Evolutionary conservation across 2,329 filamentous ascomycete species (phyloP).

Genomic region (Penicillium sp.): DNA sequence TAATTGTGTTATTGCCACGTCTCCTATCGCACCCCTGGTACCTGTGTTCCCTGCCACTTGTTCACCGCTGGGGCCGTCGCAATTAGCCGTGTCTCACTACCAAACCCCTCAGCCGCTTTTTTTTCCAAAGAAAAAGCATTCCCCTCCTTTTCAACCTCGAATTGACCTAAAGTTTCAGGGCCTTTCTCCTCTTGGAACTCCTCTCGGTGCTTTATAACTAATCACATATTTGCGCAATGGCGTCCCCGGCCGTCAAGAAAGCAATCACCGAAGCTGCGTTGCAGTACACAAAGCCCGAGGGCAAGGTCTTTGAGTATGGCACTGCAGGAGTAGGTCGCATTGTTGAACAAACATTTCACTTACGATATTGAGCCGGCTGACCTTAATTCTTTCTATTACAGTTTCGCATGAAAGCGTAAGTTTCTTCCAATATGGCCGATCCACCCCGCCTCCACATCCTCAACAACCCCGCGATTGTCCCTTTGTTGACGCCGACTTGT

Average conservation of each 20-base stretch:
- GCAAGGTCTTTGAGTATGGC: constrained; percentile 57
- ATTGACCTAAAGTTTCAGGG: neutral
- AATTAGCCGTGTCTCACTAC: constrained; percentile 26
- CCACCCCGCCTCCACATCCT: constrained; percentile 29
- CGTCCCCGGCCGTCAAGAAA: constrained; percentile 43
- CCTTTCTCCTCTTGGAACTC: neutral
- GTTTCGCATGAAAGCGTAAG: constrained; percentile 71
- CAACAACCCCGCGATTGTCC: constrained; percentile 31
- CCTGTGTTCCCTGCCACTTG: constrained; percentile 17
- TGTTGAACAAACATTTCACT: neutral
- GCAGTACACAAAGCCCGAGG: constrained; percentile 51
- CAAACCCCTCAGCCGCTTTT: constrained; percentile 21
- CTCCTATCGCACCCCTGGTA: neutral
- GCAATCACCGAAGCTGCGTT: constrained; percentile 49
- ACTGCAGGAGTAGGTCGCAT: constrained; percentile 58
- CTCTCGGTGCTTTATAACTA: neutral
- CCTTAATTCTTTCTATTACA: constrained; percentile 31
- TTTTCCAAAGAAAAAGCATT: constrained; percentile 21
- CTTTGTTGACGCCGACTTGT: constrained; percentile 29
- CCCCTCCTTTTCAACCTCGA: constrained; percentile 3
- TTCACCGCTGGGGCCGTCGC: constrained; percentile 29
- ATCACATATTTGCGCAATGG: constrained; percentile 35
- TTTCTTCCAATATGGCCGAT: constrained; percentile 24
- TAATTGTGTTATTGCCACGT: constrained; percentile 17
- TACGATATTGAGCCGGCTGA: constrained; percentile 13